phyloP scores from a whole-genome alignment of 2,329 filamentous ascomycete genomes.

The Fusarium annulatum region DNA sequence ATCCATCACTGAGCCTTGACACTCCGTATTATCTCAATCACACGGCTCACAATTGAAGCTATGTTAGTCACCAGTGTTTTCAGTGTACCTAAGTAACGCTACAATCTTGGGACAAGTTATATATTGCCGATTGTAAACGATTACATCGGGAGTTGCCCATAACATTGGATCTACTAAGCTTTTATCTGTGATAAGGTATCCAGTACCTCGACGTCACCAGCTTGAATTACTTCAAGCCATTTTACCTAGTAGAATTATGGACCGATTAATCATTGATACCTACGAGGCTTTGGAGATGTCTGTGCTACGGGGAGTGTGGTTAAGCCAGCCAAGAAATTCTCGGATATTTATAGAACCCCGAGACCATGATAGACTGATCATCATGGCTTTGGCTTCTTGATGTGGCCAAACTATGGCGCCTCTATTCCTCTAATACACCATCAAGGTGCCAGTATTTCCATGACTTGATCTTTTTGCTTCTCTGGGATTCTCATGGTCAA shows the following conservation, averaged over 20 bases:
- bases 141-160: not conserved
- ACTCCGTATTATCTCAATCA: not conserved
- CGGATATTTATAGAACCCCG: not conserved
- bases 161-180: not conserved
- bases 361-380: not conserved
- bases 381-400: not conserved
- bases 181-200: not conserved
- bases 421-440: not conserved
- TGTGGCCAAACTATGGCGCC: not conserved
- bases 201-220: not conserved
- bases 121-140: not conserved
- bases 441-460: no score
- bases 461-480: not conserved
- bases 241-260: not conserved
- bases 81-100: fast-evolving
- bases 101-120: fast-evolving
- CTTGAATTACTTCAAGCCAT: not conserved
- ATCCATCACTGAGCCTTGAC: not conserved
- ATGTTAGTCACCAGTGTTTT: fast-evolving
- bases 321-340: not conserved
- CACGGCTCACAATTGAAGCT: no score
- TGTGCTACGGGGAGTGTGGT: not conserved
- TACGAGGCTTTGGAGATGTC: no score
- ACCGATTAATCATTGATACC: not conserved
- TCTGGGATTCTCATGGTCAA: not conserved